These are phyloP conservation scores for Trapa bicornis DNA, from an alignment of 345 rosid species.

Conservation along the genomic window DNA sequence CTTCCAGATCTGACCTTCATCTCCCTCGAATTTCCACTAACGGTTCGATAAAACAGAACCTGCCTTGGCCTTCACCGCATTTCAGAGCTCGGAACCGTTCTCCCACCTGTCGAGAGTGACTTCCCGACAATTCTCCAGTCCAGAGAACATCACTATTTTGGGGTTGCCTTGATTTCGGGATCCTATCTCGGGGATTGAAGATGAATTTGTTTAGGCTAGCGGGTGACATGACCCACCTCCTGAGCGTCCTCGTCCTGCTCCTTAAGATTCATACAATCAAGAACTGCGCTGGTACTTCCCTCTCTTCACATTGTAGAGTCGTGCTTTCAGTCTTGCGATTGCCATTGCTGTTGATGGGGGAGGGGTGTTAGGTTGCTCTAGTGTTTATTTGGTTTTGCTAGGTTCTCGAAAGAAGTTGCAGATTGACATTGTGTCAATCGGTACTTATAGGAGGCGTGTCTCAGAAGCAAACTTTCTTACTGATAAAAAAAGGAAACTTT, in stretches of 20 bases:
- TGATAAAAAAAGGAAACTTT: too few species aligned
- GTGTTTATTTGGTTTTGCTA: neutral
- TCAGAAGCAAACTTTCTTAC: too few species aligned
- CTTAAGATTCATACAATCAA: constrained; percentile 90
- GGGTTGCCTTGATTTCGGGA: neutral
- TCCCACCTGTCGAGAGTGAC: neutral
- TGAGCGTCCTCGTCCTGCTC: constrained; percentile 73
- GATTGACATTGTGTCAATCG: too few species aligned
- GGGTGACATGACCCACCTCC: constrained; percentile 77
- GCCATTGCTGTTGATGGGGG: neutral
- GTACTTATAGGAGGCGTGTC: too few species aligned
- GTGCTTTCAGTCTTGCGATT: neutral
- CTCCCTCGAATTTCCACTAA: neutral
- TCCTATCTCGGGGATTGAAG: constrained; percentile 9
- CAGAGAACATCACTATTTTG: neutral
- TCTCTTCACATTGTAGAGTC: neutral
- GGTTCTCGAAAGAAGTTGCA: neutral
- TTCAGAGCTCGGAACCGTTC: neutral
- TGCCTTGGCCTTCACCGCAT: neutral
- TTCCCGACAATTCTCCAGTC: neutral
- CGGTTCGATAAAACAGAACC: neutral
- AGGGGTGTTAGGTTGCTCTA: neutral
- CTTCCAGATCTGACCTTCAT: neutral
- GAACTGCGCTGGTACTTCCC: constrained; percentile 56
- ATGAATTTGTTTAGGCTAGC: constrained; percentile 87